Conservation (phyloP, 768 basidiomycete species). For the Rhodocollybia butyracea region DNA sequence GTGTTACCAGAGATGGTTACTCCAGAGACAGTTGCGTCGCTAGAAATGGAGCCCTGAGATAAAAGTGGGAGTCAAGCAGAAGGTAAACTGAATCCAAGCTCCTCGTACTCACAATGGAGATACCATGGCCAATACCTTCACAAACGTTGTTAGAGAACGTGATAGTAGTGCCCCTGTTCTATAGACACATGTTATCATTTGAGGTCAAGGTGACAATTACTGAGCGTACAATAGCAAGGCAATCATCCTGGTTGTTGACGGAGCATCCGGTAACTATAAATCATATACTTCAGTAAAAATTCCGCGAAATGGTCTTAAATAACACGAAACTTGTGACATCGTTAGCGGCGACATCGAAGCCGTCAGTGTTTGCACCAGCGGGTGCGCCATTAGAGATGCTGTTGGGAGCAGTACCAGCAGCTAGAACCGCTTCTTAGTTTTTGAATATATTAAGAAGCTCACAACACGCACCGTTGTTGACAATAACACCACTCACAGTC, state of each 20-base stretch:
- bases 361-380: conserved; percentile 8
- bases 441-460: background rate
- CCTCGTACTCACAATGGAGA: background rate
- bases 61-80: background rate
- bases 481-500: conserved; percentile 1
- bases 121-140: conserved; percentile 7
- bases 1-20: conserved; percentile 5
- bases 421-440: no score
- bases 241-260: conserved; percentile 4
- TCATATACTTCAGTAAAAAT: background rate
- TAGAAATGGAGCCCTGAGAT: conserved; percentile 1
- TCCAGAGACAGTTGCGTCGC: conserved; percentile 3
- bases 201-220: background rate
- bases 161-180: conserved; percentile 5
- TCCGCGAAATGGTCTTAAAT: no score
- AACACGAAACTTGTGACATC: conserved; percentile 3
- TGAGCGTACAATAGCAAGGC: conserved; percentile 1
- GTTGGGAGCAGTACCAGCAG: conserved; percentile 8
- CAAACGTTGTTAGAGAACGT: conserved; percentile 6
- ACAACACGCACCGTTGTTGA: background rate
- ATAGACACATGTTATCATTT: background rate
- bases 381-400: conserved; percentile 3
- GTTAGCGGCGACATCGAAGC: conserved; percentile 24
- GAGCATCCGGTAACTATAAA: background rate
- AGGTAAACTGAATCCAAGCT: background rate